These are phyloP conservation scores for Chlamydomonas eustigma DNA, from an alignment of 139 green algal species.

Conservation along the genomic window DNA sequence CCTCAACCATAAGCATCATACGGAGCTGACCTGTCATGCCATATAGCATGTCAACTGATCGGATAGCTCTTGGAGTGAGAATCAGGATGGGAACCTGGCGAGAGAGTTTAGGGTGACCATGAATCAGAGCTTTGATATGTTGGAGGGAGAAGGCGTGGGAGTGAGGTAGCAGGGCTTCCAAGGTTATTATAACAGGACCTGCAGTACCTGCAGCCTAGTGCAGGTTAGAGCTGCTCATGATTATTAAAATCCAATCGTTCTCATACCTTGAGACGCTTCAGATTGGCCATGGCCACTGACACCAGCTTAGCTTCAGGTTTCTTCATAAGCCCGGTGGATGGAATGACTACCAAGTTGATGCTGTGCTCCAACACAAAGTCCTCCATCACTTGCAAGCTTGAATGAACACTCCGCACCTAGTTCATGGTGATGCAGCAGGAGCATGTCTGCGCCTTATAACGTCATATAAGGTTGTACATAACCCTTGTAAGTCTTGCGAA, in stretches of 20 bases:
- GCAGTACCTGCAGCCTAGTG: too few species aligned
- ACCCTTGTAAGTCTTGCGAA: too few species aligned
- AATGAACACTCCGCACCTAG: background rate
- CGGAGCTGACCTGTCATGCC: constrained; percentile 4
- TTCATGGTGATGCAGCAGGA: too few species aligned
- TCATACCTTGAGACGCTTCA: background rate
- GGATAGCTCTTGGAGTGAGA: background rate
- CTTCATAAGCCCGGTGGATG: background rate
- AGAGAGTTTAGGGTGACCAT: too few species aligned
- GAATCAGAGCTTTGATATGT: too few species aligned
- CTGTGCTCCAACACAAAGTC: background rate
- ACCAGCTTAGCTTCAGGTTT: background rate
- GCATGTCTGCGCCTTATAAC: too few species aligned
- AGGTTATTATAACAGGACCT: too few species aligned
- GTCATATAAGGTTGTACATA: too few species aligned
- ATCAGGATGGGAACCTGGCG: background rate
- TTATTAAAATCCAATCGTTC: too few species aligned
- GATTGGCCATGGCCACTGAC: background rate
- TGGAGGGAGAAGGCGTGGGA: too few species aligned
- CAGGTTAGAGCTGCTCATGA: too few species aligned
- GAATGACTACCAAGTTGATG: background rate
- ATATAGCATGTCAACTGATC: background rate
- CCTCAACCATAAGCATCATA: constrained; percentile 26
- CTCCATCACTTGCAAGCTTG: background rate
- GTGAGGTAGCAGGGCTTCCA: too few species aligned